Evolutionary conservation across 148 eudicot genomes (phyloP), one percentile per base, ranked within the genome.

Genomic region (Cornus kousa): DNA sequence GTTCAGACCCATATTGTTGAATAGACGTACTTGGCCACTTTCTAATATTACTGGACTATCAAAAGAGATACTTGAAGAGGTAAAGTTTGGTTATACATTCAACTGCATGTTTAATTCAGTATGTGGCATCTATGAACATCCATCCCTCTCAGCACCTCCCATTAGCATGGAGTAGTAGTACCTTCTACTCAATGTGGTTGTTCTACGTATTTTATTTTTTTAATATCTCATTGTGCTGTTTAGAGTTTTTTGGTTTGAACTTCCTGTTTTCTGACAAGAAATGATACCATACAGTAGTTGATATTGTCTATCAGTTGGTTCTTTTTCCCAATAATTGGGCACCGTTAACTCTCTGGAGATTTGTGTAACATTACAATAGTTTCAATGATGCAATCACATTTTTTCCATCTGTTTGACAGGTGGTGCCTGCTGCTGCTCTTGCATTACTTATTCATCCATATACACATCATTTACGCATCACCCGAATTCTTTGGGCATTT

Each of bases 391-490:
- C 17, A 14, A 53, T 53, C 59, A 53, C 19, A 62, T 62, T 62
- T 62, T 17, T 39, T 32, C 31, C 8, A 31, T 64, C n/a, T 68
- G 13, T 46, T 55, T 22, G 23, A 17, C 89, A 94, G 98, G 55
- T 88, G 3, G 86, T 87, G 74, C 98, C 98, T 43, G 80, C 87
- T 81, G 98, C 88, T 5, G 33, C 89, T 31, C 79, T 90, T 77
- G 87, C 94, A 31, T 0, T 90, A 59, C 9, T 94, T 10, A 75
- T 86, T 46, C 91, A 91, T 73, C 98, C 96, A 9, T 24, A 78
- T 67, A 75, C 86, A 5, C 22, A 19, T 31, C 71, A 83, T 46
- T 48, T 78, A 32, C 65, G 55, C 40, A 2, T 76, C 3, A 72
- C 70, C 72, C 81, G 84, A 50, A 75, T 89, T 5, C 71, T 88